Percentiles rank a stretch among this genome's conserved stretches.
Conservation (phyloP, 495 filamentous ascomycete species). For the Aspergillus saccharolyticus region DNA sequence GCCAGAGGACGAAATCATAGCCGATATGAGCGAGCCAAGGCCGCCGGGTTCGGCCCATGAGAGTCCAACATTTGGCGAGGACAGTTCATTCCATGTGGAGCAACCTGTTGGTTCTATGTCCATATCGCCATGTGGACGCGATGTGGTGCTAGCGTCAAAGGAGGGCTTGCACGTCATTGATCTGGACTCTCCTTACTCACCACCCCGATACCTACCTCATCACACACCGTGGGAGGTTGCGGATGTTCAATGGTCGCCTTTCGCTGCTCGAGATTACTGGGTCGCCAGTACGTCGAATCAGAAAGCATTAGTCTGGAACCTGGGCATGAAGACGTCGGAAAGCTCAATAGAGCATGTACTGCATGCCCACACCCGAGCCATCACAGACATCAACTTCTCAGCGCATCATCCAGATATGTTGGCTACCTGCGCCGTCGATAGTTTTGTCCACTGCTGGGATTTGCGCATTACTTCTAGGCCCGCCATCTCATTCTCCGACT, state of each 20-base stretch:
- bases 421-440: conserved; percentile 89
- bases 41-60: conserved; percentile 64
- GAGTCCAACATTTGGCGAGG: conserved; percentile 80
- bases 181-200: conserved; percentile 84
- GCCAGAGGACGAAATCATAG: conserved; percentile 29
- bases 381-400: conserved; percentile 96
- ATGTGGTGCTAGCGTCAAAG: conserved; percentile 84
- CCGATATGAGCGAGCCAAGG: conserved; percentile 35
- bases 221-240: conserved; percentile 91
- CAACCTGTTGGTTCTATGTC: conserved; percentile 71
- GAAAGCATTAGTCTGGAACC: conserved; percentile 92
- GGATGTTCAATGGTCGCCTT: conserved; percentile 98
- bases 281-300: conserved; percentile 92
- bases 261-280: conserved; percentile 84
- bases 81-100: conserved; percentile 79
- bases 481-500: conserved; percentile 81
- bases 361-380: conserved; percentile 82
- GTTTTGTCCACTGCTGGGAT: conserved; percentile 93
- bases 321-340: conserved; percentile 66
- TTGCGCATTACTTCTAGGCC: conserved; percentile 69
- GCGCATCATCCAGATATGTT: conserved; percentile 86
- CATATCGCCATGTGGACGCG: conserved; percentile 88
- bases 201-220: conserved; percentile 80
- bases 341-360: conserved; percentile 85
- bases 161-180: conserved; percentile 90